phyloP scores from a whole-genome alignment of 306 rosid genomes.

The Aeschynomene evenia region DNA sequence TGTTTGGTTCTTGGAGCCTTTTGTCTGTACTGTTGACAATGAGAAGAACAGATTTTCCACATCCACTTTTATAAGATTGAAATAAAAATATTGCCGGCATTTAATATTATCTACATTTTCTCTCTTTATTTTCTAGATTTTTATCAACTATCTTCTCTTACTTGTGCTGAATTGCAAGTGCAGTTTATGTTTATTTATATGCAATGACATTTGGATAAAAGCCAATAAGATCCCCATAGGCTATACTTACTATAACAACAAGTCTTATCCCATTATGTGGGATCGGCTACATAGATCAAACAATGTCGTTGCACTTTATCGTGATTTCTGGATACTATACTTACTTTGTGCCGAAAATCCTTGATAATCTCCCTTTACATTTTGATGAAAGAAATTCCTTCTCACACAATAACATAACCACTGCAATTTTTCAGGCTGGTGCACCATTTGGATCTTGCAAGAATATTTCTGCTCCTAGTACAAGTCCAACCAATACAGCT shows the following conservation, averaged over 20 bases:
- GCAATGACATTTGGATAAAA: conserved; percentile 10
- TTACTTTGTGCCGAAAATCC: no score
- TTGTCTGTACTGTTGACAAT: background rate
- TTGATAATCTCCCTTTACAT: background rate
- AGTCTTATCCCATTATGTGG: no score
- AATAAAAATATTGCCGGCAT: background rate
- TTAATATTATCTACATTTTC: background rate
- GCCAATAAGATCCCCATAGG: conserved; percentile 7
- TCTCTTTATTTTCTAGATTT: background rate
- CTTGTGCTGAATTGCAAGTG: conserved; percentile 1
- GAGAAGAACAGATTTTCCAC: background rate
- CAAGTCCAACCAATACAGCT: conserved; percentile 54
- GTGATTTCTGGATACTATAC: no score
- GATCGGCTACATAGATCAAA: no score
- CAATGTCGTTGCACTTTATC: no score
- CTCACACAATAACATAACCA: background rate
- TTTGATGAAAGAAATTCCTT: conserved; percentile 24
- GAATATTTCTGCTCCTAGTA: conserved; percentile 60
- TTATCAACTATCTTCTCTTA: background rate
- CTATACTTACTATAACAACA: background rate
- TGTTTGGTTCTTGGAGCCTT: background rate
- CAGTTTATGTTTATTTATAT: background rate
- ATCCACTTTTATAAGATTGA: conserved; percentile 3
- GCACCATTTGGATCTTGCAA: conserved; percentile 84
- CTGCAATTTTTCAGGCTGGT: conserved; percentile 66